Conservation (phyloP, 495 filamentous ascomycete species). For the Aspergillus ostianus region DNA sequence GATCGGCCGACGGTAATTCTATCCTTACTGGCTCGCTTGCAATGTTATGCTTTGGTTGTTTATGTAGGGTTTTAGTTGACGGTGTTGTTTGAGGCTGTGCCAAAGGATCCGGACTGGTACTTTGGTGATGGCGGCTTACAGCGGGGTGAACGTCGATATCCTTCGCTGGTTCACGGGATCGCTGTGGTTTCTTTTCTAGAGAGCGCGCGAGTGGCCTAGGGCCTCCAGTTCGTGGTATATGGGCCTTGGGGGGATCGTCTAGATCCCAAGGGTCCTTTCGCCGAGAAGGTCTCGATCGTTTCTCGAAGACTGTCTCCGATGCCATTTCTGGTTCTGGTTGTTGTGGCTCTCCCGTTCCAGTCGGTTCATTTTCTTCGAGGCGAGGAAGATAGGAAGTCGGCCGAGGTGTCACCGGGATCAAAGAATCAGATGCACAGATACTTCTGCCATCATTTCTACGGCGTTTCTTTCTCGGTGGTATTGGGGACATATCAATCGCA, state of each 20-base stretch:
- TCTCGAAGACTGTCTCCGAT: conserved; percentile 15
- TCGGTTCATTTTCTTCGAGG: conserved; percentile 10
- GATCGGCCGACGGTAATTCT: conserved; percentile 3
- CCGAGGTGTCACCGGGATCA: conserved; percentile 33
- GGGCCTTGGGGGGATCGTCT: conserved; percentile 32
- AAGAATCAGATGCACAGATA: conserved; percentile 33
- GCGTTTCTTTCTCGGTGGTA: conserved; percentile 38
- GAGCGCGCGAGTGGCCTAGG: conserved; percentile 14
- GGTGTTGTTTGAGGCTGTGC: background rate
- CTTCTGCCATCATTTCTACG: conserved; percentile 37
- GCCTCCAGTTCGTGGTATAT: conserved; percentile 27
- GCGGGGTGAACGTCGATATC: conserved; percentile 7
- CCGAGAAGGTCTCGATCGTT: conserved; percentile 26
- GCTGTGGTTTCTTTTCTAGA: conserved; percentile 13
- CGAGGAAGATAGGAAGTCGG: conserved; percentile 12
- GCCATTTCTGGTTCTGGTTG: conserved; percentile 13
- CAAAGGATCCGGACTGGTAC: conserved; percentile 6
- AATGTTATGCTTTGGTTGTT: conserved; percentile 1
- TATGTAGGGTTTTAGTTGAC: conserved; percentile 13
- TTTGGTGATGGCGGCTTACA: conserved; percentile 11
- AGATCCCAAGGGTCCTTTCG: conserved; percentile 37
- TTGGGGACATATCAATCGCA: conserved; percentile 35
- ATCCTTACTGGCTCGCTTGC: background rate
- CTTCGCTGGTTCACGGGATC: conserved; percentile 9
- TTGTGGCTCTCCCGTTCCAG: conserved; percentile 12